Conservation (phyloP, 140 eudicot species). For the Artemisia princeps region DNA sequence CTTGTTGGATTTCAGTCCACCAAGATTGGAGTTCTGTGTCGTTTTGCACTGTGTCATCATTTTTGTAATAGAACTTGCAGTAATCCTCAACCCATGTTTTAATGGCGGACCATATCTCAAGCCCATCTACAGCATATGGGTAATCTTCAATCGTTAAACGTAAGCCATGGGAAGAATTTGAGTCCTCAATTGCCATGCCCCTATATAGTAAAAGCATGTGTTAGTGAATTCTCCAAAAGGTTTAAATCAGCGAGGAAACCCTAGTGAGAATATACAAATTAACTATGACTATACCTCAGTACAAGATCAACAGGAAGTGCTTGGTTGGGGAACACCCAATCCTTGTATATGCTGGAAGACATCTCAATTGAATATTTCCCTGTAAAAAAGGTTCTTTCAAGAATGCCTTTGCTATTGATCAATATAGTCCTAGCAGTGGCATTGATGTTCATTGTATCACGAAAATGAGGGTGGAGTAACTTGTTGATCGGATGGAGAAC, state of each 20-base stretch:
- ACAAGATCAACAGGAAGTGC: conserved; percentile 72
- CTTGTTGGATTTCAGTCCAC: conserved; percentile 65
- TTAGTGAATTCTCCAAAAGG: not conserved
- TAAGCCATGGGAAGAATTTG: conserved; percentile 48
- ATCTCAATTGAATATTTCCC: conserved; percentile 52
- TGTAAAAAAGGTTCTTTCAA: conserved; percentile 55
- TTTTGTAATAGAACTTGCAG: conserved; percentile 48
- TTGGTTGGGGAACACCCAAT: conserved; percentile 66
- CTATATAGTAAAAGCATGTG: conserved; percentile 25
- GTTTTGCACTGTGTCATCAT: conserved; percentile 33
- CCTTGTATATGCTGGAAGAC: conserved; percentile 39
- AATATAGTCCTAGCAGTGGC: conserved; percentile 53
- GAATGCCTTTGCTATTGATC: conserved; percentile 61
- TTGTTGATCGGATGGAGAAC: conserved; percentile 65
- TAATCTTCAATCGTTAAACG: conserved; percentile 63
- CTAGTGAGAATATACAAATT: not conserved
- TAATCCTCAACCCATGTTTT: conserved; percentile 63
- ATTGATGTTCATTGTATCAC: conserved; percentile 66
- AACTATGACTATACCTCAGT: conserved; percentile 36
- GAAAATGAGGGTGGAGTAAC: conserved; percentile 63
- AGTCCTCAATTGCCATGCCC: conserved; percentile 74
- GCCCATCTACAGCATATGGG: conserved; percentile 76
- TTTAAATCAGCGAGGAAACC: not conserved
- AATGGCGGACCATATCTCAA: conserved; percentile 71
- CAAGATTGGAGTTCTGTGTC: conserved; percentile 67